Conservation (phyloP, 768 basidiomycete genomes). For the Mycena vulgaris region DNA sequence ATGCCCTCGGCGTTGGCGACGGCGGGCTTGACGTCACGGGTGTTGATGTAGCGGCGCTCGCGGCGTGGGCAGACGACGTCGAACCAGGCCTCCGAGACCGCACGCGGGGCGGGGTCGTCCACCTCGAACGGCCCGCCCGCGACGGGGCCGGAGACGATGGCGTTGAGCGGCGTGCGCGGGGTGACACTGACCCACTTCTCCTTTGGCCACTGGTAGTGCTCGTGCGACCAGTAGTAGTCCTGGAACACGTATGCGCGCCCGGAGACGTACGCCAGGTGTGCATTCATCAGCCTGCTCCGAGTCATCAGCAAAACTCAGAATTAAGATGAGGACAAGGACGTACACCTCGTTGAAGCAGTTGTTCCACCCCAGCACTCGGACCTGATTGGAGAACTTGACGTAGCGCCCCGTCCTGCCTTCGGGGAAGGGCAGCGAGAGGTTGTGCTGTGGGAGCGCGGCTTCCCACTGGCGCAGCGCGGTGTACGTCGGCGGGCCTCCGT, state of each 20-base stretch:
- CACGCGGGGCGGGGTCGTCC: conserved; percentile 58
- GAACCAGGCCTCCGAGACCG: conserved; percentile 60
- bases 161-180: conserved; percentile 43
- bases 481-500: conserved; percentile 52
- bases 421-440: conserved; percentile 60
- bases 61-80: conserved; percentile 61
- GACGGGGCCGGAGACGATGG: conserved; percentile 59
- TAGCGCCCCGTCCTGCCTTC: conserved; percentile 65
- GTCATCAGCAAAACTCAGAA: neutral
- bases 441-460: conserved; percentile 62
- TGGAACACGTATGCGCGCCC: conserved; percentile 67
- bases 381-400: conserved; percentile 61
- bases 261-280: conserved; percentile 64
- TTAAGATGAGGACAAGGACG: conserved; percentile 36
- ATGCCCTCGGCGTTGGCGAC: conserved; percentile 50
- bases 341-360: conserved; percentile 67
- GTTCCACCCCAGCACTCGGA: conserved; percentile 63
- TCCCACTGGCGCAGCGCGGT: conserved; percentile 54
- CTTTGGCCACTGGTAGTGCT: conserved; percentile 59
- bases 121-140: conserved; percentile 60
- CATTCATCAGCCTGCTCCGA: conserved; percentile 59
- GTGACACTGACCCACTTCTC: neutral
- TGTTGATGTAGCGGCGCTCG: conserved; percentile 57
- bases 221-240: conserved; percentile 59
- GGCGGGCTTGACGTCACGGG: conserved; percentile 55